These are phyloP conservation scores for Borealophlyctis nickersoniae DNA, from an alignment of 192 early-diverging fungal species.

Conservation along the genomic window DNA sequence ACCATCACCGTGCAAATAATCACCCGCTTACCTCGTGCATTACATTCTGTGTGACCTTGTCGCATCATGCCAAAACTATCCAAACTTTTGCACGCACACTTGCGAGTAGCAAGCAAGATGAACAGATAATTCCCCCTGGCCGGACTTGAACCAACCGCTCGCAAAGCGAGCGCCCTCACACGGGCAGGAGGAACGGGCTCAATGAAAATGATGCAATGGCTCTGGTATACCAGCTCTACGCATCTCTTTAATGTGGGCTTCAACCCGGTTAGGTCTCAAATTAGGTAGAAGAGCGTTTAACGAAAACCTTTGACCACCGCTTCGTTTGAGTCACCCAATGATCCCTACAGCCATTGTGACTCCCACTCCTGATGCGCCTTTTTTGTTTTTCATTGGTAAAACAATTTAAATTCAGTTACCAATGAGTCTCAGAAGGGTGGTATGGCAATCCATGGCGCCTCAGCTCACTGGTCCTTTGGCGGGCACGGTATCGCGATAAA, in stretches of 20 bases:
- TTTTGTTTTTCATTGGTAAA: constrained; percentile 6
- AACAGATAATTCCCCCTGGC: no score
- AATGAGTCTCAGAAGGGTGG: constrained; percentile 14
- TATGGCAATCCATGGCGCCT: constrained; percentile 19
- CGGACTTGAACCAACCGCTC: no score
- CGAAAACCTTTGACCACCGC: no score
- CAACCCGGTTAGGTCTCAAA: no score
- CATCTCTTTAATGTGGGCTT: constrained; percentile 68
- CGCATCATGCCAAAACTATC: constrained; percentile 59
- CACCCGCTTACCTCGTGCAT: constrained; percentile 39
- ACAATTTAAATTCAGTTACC: constrained; percentile 19
- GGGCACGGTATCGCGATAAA: constrained; percentile 18
- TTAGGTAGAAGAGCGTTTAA: no score
- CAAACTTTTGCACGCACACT: constrained; percentile 68
- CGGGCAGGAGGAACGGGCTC: no score
- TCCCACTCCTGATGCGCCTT: neutral
- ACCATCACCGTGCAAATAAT: neutral
- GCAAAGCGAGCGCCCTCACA: no score
- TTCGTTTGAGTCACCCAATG: no score
- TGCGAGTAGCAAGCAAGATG: no score
- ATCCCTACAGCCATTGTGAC: neutral
- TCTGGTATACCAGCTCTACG: constrained; percentile 66
- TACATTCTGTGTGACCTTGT: constrained; percentile 46
- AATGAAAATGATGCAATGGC: no score
- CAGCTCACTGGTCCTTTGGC: constrained; percentile 3